Conservation (phyloP, 805 yeast species). For the Kazachstania viticola region DNA sequence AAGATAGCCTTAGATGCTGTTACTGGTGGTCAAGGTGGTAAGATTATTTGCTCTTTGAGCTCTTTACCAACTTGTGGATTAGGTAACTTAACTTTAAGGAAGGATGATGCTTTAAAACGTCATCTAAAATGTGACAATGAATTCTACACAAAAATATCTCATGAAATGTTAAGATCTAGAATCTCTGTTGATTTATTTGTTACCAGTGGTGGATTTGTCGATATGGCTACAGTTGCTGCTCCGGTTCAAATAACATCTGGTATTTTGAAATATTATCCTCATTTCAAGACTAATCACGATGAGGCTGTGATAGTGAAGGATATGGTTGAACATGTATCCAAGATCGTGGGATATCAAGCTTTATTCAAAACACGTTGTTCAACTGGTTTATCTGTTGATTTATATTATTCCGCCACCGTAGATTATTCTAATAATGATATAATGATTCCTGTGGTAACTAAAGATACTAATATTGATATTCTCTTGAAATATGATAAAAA, state of each 20-base stretch:
- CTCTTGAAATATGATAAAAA: conserved; percentile 69
- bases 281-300: conserved; percentile 59
- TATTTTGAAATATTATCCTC: conserved; percentile 45
- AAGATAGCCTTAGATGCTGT: conserved; percentile 43
- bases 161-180: conserved; percentile 41
- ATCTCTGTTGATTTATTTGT: conserved; percentile 73
- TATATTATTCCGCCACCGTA: conserved; percentile 55
- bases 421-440: conserved; percentile 45
- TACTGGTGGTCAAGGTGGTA: conserved; percentile 61
- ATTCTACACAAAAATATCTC: conserved; percentile 49
- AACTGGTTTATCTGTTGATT: conserved; percentile 68
- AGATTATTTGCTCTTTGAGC: conserved; percentile 57
- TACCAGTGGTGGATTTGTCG: conserved; percentile 53
- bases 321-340: conserved; percentile 38
- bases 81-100: conserved; percentile 44
- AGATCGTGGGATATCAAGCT: conserved; percentile 62
- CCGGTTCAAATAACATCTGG: conserved; percentile 68
- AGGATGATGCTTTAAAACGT: conserved; percentile 35
- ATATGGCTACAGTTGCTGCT: conserved; percentile 60
- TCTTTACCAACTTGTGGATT: conserved; percentile 73
- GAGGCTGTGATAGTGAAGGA: conserved; percentile 54
- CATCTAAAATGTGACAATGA: conserved; percentile 48
- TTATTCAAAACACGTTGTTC: conserved; percentile 80
- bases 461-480: conserved; percentile 57
- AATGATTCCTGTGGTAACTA: conserved; percentile 49